Percentiles rank a stretch among this genome's conserved stretches.
These are phyloP conservation scores for Erodium maritimum DNA, from an alignment of 345 rosid genomes.

Conservation along the genomic window DNA sequence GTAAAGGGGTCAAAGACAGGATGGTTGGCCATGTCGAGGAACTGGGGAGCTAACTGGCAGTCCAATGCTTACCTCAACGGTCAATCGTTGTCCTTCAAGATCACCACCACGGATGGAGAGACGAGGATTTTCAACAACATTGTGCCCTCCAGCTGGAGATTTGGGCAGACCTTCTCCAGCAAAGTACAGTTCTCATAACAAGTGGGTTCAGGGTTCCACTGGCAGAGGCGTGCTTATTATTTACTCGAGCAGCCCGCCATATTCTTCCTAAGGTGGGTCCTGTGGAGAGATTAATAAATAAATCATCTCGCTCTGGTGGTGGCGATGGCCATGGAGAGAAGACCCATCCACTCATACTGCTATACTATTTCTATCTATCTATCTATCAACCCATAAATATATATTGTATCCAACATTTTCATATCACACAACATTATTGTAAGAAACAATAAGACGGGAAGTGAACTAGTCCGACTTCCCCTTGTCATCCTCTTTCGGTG, in stretches of 20 bases:
- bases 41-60: conserved; percentile 98
- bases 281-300: background rate
- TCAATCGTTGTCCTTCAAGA: conserved; percentile 65
- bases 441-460: background rate
- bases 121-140: conserved; percentile 32
- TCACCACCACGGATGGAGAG: conserved; percentile 56
- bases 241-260: background rate
- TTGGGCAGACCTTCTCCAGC: conserved; percentile 54
- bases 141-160: conserved; percentile 55
- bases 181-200: conserved; percentile 28
- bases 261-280: background rate
- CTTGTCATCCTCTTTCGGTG: background rate
- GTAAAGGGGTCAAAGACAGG: conserved; percentile 66
- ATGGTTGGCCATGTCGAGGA: conserved; percentile 87
- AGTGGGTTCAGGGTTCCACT: background rate
- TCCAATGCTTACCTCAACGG: conserved; percentile 72
- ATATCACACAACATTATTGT: background rate
- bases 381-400: background rate
- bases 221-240: background rate
- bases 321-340: no score
- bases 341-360: background rate
- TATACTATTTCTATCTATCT: no score
- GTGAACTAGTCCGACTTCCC: background rate
- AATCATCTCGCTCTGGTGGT: background rate
- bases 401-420: background rate